phyloP scores from a whole-genome alignment of 768 basidiomycete species.

The Tulasnella calospora region DNA sequence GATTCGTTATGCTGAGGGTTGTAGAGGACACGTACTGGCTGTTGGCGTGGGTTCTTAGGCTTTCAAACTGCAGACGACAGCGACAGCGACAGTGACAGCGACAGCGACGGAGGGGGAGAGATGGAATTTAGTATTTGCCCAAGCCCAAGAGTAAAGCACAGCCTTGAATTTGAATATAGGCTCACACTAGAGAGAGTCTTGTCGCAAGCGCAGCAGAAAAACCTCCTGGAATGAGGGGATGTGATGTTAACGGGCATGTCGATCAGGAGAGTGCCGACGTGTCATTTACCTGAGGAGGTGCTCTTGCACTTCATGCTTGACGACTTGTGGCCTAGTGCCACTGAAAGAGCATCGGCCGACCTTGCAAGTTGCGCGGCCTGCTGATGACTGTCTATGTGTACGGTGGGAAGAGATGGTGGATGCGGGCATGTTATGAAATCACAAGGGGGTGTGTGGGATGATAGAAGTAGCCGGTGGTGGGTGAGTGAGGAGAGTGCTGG shows the following conservation, averaged over 20 bases:
- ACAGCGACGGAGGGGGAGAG: not conserved
- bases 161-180: not conserved
- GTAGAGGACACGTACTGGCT: not conserved
- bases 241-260: no score
- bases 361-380: not conserved
- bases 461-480: not conserved
- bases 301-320: slow-evolving; percentile 7
- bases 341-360: not conserved
- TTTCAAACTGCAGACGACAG: not conserved
- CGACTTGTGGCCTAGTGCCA: not conserved
- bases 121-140: not conserved
- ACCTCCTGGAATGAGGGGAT: not conserved
- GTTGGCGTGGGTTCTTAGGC: not conserved
- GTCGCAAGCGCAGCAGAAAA: not conserved
- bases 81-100: no score
- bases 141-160: not conserved
- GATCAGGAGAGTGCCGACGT: not conserved
- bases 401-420: not conserved
- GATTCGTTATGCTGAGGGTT: not conserved
- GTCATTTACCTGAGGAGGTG: not conserved
- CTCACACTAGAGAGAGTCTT: not conserved
- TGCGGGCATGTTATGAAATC: not conserved
- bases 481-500: not conserved
- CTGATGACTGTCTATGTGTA: not conserved
- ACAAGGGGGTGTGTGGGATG: not conserved